Base-by-base conservation (phyloP, 2,329 filamentous ascomycete species). In the Hypoxylon sp. region DNA sequence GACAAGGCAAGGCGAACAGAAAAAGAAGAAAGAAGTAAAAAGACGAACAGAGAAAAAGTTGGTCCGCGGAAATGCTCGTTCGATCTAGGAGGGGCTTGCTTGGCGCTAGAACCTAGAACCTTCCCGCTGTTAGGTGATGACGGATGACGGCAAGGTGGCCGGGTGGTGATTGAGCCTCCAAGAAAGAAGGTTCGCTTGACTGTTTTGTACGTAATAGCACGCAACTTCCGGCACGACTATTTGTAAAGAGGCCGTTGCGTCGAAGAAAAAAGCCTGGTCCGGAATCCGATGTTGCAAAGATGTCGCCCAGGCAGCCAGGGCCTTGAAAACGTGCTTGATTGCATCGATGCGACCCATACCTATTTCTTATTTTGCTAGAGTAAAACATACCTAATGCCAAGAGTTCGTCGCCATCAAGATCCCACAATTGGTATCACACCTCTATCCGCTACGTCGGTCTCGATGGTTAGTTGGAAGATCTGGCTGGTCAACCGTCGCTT, bases 201-300 rank as follows among this genome's bases (percentile, higher is more conserved):
- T 69, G 68, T 63, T 62, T 73, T 72, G 70, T 73, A 73, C 71
- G 71, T 73, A 73, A 73, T 73, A 70, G 70, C 62, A 69, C 63
- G 60, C 64, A 63, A 46, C 51, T 61, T 22, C 51, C 62, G 55
- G 41, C 54, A 41, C 26, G 55, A 64, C 51, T 64, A 64, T 62
- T 64, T 59, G 57, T 62, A 67, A 64, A 59, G 30, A 30, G 63
- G 46, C 56, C 54, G 34, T 51, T 8, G 13, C 32, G 15, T 15
- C 32, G 4, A 26, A n/a, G n/a, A n/a, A n/a, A n/a, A 15, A 37
- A 37, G 32, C 32, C 32, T 37, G 13, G 32, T 4, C 6, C 43
- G 41, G 56, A 47, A 26, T 26, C 28, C 48, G 50, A 56, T 30
- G 48, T 57, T 51, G 48, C 56, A 66, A 57, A 55, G 34, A 56